phyloP scores from a whole-genome alignment of 1,139 yeast species.

The Candida tetrigidarum region DNA sequence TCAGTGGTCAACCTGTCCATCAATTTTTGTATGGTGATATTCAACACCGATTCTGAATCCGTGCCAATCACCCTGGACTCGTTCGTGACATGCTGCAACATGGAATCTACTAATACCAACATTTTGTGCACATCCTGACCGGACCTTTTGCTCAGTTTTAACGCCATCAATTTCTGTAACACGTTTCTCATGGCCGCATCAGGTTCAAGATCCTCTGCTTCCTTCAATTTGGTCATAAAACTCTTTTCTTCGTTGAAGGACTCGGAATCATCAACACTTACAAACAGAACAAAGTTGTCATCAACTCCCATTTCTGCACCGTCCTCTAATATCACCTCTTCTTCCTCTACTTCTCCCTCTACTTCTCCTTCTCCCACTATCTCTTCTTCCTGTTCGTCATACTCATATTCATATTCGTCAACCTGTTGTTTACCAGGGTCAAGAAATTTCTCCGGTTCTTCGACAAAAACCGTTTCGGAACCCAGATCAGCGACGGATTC shows the following conservation, averaged over 20 bases:
- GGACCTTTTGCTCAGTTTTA: slow-evolving; percentile 29
- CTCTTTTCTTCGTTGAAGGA: slow-evolving; percentile 3
- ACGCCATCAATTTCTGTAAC: slow-evolving; percentile 27
- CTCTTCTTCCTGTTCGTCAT: too few relatives aligned
- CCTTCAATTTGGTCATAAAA: slow-evolving; percentile 15
- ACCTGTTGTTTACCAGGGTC: too few relatives aligned
- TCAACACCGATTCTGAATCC: slow-evolving; percentile 31
- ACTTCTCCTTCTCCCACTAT: too few relatives aligned
- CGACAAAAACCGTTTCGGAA: slow-evolving; percentile 2
- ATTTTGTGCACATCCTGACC: slow-evolving; percentile 27
- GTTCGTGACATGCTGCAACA: slow-evolving; percentile 34
- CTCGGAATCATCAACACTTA: slow-evolving; percentile 5
- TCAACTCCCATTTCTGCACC: too few relatives aligned
- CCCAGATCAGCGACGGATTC: slow-evolving; percentile 3
- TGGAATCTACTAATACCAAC: slow-evolving; percentile 32
- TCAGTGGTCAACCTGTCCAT: slow-evolving; percentile 39
- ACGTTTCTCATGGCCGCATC: slow-evolving; percentile 17
- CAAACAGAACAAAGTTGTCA: slow-evolving; percentile 5
- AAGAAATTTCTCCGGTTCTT: too few relatives aligned
- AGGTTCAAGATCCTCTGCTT: slow-evolving; percentile 8
- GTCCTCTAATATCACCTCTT: background rate
- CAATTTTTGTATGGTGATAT: slow-evolving; percentile 36
- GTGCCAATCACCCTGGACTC: slow-evolving; percentile 28
- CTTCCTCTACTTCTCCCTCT: background rate
- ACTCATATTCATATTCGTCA: too few relatives aligned